Evolutionary conservation across 2,329 filamentous ascomycete species (phyloP), one percentile per base, ranked within the genome.

Genomic region (Pseudocercospora vitis): DNA sequence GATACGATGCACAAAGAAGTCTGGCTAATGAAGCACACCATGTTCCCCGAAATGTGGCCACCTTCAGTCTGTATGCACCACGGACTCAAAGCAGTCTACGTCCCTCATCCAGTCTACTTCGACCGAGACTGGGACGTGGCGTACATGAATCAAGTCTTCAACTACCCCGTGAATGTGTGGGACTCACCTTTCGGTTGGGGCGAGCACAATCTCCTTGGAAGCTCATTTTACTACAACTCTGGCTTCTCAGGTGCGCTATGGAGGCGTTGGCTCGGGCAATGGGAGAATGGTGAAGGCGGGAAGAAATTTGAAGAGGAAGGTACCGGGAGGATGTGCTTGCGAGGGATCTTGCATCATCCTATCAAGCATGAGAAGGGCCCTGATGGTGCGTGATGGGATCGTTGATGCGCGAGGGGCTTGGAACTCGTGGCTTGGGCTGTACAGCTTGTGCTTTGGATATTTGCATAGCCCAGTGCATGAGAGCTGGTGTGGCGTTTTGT

Each of bases 1-100:
- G 81, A 89, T 61, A 79, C 85, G 57, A 91, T 91, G 87, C 87
- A 92, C 66, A 79, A 83, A 28, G 89, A 91, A 69, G 88, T 88
- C 49, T 76, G 86, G 58, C 78, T 81, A 11, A 86, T 87, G 58
- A 86, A 87, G 64, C 87, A 90, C 66, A 73, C 75, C 65, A 84
- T 91, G 63, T 87, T 86, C 53, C 88, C 87, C 0, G 88, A 92
- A 68, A 91, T 92, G 87, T 87, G 85, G 56, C 83, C 87, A 0
- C 84, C 87, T 51, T 86, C 86, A 0, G 81, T 86, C 21, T 83
- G 87, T 0, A 77, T 92, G 14, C 81, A 90, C 58, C 87, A 94
- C 67, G 88, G 89, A 4, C 76, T 91, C 45, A 92, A 92, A 73
- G 84, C 86, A 3, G 85, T 90, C 3, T 89, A 86, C 65, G 87